Base-by-base conservation (phyloP, 352 stramenopile species). In the Globisporangium okanoganense region DNA sequence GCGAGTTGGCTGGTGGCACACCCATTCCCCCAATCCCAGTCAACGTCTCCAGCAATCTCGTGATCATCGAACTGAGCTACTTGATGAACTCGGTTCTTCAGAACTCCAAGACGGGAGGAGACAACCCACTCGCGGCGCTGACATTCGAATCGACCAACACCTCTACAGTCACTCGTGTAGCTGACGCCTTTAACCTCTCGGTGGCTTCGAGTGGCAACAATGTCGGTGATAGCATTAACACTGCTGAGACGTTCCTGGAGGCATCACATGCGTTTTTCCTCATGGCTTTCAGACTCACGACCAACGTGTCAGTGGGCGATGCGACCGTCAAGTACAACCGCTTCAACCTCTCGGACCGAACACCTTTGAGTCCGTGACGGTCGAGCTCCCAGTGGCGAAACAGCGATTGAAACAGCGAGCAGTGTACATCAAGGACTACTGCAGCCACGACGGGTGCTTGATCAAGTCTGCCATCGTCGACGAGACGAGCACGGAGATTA, bases 341-440 rank as follows among this genome's bases (percentile, higher is more conserved):
- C 25, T 22, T 64, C 35, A 18, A 45, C 2, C n/a, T 72, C 35
- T 58, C 55, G 3, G 35, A 64, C 13, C 22, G 18, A 41, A 72
- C 10, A 52, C 25, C 18, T 56, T 65, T 18, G 64, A 75, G n/a
- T 44, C 64, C 9, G 2, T 75, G 45, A 67, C 68, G 9, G n/a
- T 75, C 12, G 60, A 69, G 47, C 43, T 64, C 43, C 48, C 59
- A 7, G 5, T 51, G 8, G 27, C 2, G 2, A 33, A 40, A 18
- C 14, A 29, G 20, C 27, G 12, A n/a, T 3, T n/a, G n/a, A n/a
- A 22, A 2, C 29, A 29, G 20, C 3, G 12, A 0, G 18, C 20
- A 36, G 13, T 20, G 14, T 22, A 52, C 18, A 10, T 33, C 1
- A 1, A 5, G 5, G 9, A 51, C 7, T 36, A 1, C n/a, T 66